Evolutionary conservation across 805 yeast genomes (phyloP).

Genomic region (Barnettozyma wickerhamii): DNA sequence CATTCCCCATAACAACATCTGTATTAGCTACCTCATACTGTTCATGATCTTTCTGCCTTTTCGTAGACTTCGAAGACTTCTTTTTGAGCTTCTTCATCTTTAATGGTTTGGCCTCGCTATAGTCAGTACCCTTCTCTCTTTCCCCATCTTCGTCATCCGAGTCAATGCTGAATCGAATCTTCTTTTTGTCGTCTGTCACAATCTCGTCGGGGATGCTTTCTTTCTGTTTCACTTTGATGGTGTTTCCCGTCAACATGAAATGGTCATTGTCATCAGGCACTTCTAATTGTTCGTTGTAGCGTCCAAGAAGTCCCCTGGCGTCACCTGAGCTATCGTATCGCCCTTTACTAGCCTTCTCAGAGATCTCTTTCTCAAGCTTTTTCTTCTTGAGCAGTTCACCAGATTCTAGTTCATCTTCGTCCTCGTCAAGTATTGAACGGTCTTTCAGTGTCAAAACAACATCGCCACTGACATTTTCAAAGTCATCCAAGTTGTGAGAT

Average conservation of each 20-base stretch:
- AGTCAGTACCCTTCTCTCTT: conserved; percentile 14
- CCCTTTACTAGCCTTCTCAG: conserved; percentile 10
- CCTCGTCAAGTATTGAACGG: conserved; percentile 17
- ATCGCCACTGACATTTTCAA: conserved; percentile 9
- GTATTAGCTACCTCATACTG: conserved; percentile 18
- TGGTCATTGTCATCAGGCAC: conserved; percentile 9
- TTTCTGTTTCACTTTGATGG: not conserved
- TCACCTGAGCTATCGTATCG: conserved; percentile 14
- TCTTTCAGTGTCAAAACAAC: conserved; percentile 24
- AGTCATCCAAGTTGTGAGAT: conserved; percentile 16
- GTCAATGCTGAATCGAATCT: conserved; percentile 11
- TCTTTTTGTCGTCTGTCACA: not conserved
- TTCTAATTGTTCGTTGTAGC: conserved; percentile 14
- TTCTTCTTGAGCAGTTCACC: conserved; percentile 14
- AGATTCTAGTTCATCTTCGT: conserved; percentile 24
- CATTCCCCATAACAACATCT: conserved; percentile 20
- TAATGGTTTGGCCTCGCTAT: conserved; percentile 24
- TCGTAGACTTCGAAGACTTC: conserved; percentile 8
- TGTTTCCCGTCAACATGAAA: conserved; percentile 13
- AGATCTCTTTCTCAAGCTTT: conserved; percentile 15
- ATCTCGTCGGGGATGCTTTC: not conserved
- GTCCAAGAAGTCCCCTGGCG: conserved; percentile 13
- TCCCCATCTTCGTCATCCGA: conserved; percentile 15
- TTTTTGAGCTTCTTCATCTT: conserved; percentile 29
- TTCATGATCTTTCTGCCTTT: conserved; percentile 11